Evolutionary conservation across 768 basidiomycete genomes (phyloP).

Genomic region (Termitomyces sp.): DNA sequence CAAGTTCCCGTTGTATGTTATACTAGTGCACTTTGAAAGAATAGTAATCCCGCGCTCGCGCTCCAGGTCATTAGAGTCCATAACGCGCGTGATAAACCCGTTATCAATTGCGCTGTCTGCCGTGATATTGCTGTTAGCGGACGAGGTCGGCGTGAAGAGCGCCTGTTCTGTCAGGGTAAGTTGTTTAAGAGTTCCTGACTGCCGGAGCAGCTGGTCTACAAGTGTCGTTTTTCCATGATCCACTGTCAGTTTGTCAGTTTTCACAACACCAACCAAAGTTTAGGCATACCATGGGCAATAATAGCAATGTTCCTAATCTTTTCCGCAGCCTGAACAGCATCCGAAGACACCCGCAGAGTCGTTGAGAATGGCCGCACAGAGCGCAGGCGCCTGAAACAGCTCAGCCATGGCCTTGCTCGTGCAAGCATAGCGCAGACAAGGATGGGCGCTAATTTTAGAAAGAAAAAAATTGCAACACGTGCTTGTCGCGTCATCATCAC

Average conservation of each 20-base stretch:
- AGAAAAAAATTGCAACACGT: too few relatives aligned
- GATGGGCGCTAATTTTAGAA: too few relatives aligned
- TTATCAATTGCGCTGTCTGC: slow-evolving; percentile 29
- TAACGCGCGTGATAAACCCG: slow-evolving; percentile 37
- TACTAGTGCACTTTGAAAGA: slow-evolving; percentile 51
- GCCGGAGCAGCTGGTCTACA: slow-evolving; percentile 45
- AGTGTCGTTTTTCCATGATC: slow-evolving; percentile 51
- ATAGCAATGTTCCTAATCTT: slow-evolving; percentile 45
- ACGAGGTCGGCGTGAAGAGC: slow-evolving; percentile 22
- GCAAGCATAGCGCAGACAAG: slow-evolving; percentile 5
- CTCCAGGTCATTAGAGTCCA: slow-evolving; percentile 52
- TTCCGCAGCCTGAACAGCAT: slow-evolving; percentile 22
- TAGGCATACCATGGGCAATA: slow-evolving; percentile 39
- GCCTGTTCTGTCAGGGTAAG: slow-evolving; percentile 30
- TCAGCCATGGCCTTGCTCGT: slow-evolving; percentile 4
- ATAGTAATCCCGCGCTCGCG: slow-evolving; percentile 59
- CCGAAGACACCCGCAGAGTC: slow-evolving; percentile 15
- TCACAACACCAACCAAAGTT: too few relatives aligned
- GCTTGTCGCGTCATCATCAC: too few relatives aligned
- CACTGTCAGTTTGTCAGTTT: slow-evolving; percentile 20
- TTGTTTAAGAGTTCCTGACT: slow-evolving; percentile 41
- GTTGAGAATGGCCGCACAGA: slow-evolving; percentile 9
- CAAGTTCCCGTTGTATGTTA: slow-evolving; percentile 40
- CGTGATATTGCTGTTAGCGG: slow-evolving; percentile 10
- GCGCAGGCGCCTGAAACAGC: background rate